Percentiles rank a stretch among this genome's conserved stretches.
These are phyloP conservation scores for Ustilago cynodontis DNA, from an alignment of 1,284 basidiomycete species.

Conservation along the genomic window DNA sequence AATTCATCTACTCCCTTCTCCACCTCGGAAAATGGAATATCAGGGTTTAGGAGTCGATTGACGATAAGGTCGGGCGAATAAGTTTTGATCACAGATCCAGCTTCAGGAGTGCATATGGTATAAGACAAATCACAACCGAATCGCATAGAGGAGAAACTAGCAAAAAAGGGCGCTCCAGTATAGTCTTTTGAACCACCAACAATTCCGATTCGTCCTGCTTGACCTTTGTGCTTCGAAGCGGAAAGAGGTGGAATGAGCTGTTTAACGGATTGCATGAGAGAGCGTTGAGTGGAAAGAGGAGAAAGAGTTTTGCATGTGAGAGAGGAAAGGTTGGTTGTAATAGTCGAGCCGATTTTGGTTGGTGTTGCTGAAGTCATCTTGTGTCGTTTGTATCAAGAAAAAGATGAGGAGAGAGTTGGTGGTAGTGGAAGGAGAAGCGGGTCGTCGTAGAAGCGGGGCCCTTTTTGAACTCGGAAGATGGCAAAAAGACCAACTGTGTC, in stretches of 20 bases:
- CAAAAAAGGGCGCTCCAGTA: constrained; percentile 91
- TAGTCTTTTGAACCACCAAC: constrained; percentile 94
- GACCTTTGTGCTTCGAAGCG: constrained; percentile 90
- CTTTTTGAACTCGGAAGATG: background rate
- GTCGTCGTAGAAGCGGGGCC: background rate
- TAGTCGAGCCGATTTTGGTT: constrained; percentile 17
- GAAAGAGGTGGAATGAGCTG: constrained; percentile 85
- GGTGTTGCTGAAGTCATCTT: constrained; percentile 30
- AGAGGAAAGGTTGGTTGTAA: constrained; percentile 17
- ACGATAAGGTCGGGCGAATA: constrained; percentile 96
- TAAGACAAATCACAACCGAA: constrained; percentile 90
- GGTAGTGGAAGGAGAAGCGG: background rate
- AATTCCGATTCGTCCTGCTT: constrained; percentile 94
- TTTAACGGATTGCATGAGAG: constrained; percentile 72
- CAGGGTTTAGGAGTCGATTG: constrained; percentile 81
- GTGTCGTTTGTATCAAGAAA: background rate
- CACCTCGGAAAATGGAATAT: constrained; percentile 68
- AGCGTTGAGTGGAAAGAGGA: constrained; percentile 13
- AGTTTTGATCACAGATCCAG: constrained; percentile 90
- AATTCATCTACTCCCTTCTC: constrained; percentile 77
- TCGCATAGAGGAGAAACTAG: constrained; percentile 57
- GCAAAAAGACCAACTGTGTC: too few relatives aligned
- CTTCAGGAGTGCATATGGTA: constrained; percentile 91
- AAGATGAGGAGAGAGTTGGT: background rate
- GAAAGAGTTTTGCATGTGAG: constrained; percentile 18